A percentile compares a stretch with the other conserved stretches of the same genome.
These are phyloP conservation scores for Phallus indusiatus DNA, from an alignment of 768 basidiomycete genomes.

Conservation along the genomic window DNA sequence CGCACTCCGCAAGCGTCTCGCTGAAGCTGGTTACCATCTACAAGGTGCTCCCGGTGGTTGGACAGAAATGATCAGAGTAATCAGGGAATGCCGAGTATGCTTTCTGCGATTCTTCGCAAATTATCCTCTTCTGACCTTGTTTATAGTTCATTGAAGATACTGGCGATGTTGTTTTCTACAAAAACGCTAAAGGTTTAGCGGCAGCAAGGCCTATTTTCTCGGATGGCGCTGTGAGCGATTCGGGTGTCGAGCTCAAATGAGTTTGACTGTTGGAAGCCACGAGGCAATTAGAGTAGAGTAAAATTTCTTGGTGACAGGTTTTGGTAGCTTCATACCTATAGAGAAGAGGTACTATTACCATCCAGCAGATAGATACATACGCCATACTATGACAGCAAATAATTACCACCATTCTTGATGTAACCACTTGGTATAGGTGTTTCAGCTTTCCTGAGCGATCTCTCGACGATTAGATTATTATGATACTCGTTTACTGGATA, in stretches of 20 bases:
- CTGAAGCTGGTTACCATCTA: conserved; percentile 50
- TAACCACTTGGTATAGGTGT: too few species aligned
- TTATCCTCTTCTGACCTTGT: neutral
- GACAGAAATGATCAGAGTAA: conserved; percentile 72
- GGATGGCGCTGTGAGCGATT: conserved; percentile 54
- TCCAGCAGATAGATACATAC: too few species aligned
- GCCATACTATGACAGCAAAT: too few species aligned
- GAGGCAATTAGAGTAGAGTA: too few species aligned
- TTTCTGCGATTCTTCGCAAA: neutral
- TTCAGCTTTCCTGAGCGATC: too few species aligned
- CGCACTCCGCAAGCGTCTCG: conserved; percentile 71
- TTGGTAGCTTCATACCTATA: too few species aligned
- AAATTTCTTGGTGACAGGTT: too few species aligned
- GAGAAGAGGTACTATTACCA: too few species aligned
- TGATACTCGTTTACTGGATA: too few species aligned
- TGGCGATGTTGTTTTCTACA: conserved; percentile 85
- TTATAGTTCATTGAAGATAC: conserved; percentile 85
- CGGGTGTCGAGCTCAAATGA: conserved; percentile 47
- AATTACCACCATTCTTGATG: too few species aligned
- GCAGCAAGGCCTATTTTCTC: conserved; percentile 53
- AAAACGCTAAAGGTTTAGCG: conserved; percentile 76
- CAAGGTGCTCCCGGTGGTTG: conserved; percentile 71
- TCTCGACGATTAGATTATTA: too few species aligned
- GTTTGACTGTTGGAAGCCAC: neutral
- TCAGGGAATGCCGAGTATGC: conserved; percentile 63